phyloP scores from a whole-genome alignment of 208 protist species.

The Leishmania guyanensis region DNA sequence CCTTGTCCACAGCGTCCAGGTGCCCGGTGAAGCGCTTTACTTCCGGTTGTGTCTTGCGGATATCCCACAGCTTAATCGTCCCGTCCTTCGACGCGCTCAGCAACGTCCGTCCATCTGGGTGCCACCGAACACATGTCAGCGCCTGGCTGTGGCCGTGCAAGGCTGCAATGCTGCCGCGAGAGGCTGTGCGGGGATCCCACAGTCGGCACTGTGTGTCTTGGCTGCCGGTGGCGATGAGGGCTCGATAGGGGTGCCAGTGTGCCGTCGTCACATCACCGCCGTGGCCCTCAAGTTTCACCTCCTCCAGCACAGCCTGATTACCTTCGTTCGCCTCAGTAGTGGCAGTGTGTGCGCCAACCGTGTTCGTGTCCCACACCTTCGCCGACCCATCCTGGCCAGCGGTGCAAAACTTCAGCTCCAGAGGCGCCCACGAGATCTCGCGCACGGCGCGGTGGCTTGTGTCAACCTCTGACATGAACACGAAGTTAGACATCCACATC shows the following conservation, averaged over 20 bases:
- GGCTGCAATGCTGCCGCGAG: conserved; percentile 72
- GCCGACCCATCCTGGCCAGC: conserved; percentile 84
- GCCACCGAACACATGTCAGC: conserved; percentile 83
- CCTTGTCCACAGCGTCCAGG: conserved; percentile 67
- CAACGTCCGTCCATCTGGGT: conserved; percentile 73
- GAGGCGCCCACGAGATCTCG: conserved; percentile 76
- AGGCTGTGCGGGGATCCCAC: conserved; percentile 85
- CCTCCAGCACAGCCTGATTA: conserved; percentile 43
- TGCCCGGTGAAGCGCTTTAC: conserved; percentile 79
- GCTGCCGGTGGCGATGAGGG: conserved; percentile 86
- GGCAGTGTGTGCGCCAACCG: conserved; percentile 39
- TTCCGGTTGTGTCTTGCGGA: conserved; percentile 77
- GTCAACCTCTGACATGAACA: conserved; percentile 78
- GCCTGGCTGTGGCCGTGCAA: conserved; percentile 84
- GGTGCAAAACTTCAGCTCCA: conserved; percentile 85
- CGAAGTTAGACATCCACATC: conserved; percentile 83
- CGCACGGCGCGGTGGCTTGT: conserved; percentile 82
- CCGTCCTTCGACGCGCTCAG: conserved; percentile 84
- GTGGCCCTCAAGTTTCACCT: conserved; percentile 88
- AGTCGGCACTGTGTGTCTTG: conserved; percentile 85
- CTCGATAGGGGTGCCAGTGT: conserved; percentile 85
- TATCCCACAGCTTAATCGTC: conserved; percentile 84
- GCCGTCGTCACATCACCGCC: conserved; percentile 86
- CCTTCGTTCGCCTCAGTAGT: conserved; percentile 7
- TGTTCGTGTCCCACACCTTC: conserved; percentile 83